Conservation (phyloP, 129 eudicot species). For the Solidago caesia region DNA sequence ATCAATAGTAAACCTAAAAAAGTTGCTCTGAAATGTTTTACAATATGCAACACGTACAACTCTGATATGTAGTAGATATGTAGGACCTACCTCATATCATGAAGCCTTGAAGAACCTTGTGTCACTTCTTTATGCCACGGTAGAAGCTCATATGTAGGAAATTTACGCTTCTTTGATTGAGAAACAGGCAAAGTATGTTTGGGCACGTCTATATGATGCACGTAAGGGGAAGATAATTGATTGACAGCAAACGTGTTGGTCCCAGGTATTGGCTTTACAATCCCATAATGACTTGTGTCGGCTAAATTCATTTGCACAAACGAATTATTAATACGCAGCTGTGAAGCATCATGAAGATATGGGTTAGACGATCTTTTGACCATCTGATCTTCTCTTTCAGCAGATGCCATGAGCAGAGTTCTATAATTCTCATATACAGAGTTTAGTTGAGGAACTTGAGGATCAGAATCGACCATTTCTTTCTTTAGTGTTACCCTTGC, state of each 20-base stretch:
- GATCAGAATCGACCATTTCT: conserved; percentile 27
- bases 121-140: conserved; percentile 69
- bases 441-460: conserved; percentile 36
- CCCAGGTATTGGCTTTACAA: conserved; percentile 31
- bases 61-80: neutral
- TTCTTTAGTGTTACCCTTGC: conserved; percentile 22
- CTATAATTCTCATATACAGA: conserved; percentile 31
- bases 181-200: conserved; percentile 36
- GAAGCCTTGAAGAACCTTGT: conserved; percentile 39
- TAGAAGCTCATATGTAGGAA: conserved; percentile 44
- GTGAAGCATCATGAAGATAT: conserved; percentile 37
- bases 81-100: conserved; percentile 44
- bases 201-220: conserved; percentile 29
- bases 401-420: conserved; percentile 26
- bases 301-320: conserved; percentile 40
- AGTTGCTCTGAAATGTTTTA: neutral
- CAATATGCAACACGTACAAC: neutral
- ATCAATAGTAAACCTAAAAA: neutral
- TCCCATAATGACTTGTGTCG: conserved; percentile 41
- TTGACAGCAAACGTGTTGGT: conserved; percentile 25
- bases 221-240: conserved; percentile 24
- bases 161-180: conserved; percentile 63
- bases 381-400: conserved; percentile 17
- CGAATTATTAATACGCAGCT: conserved; percentile 33
- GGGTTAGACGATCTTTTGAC: conserved; percentile 34